Evolutionary conservation across 805 yeast species (phyloP), one percentile per base, ranked within the genome.

Genomic region (Sugiyamaella floridensis): DNA sequence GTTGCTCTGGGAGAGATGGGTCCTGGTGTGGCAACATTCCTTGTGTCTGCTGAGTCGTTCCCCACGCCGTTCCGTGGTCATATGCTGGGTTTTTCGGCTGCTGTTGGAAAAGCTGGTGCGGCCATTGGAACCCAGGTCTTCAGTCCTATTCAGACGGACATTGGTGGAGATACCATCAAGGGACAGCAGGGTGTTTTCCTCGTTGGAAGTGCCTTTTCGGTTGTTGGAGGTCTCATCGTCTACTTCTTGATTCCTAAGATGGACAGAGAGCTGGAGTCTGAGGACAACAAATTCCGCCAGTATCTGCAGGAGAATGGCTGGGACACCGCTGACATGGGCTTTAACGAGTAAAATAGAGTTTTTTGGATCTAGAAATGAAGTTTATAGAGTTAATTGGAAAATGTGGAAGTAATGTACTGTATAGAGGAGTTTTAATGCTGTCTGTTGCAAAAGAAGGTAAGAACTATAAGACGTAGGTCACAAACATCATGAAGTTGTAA

Each of bases 1-100:
- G 73, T 81, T 67, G 76, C 96, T 6, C 75, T 88, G 47, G 97
- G 97, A 63, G 97, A 92, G 69, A 85, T 90, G 69, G 95, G 96
- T 32, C 90, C 95, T 14, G 98, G 97, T 72, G 88, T 89, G 70
- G 88, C 86, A 70, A 84, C 86, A 67, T 97, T 97, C 60, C 71
- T 86, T 52, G 75, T 90, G 57, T 95, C 96, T 19, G 79, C 96
- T 43, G 89, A 89, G 71, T 84, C 95, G 5, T 78, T 83, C 47
- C 85, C 96, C 44, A 83, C 96, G 8, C 83, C 96, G 20, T 78
- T 89, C 52, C 83, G 97, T 73, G 97, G 97, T 54, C 86, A 86
- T 62, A 86, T 85, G 71, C 90, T 90, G 65, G 93, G 93, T 63
- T 75, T 89, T 60, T 92, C 95, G 43, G 96, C 97, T 52, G 96